Conservation (phyloP, 2,329 filamentous ascomycete genomes). For the Mariannaea sp. region DNA sequence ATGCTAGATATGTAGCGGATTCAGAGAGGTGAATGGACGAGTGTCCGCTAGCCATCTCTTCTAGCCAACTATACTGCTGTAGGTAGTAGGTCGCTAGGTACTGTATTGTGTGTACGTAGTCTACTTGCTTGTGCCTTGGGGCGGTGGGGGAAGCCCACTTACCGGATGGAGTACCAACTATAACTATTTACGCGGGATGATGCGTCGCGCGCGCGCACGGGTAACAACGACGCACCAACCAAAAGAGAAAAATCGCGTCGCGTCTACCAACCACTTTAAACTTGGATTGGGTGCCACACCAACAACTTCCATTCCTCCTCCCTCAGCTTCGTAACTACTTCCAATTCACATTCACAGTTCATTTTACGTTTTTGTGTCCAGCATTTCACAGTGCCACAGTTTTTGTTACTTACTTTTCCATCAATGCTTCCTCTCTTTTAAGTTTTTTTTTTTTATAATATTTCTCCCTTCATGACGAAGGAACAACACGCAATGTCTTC, state of each 20-base stretch:
- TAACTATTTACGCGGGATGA: conserved; percentile 31
- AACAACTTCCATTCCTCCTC: conserved; percentile 14
- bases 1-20: too few relatives aligned
- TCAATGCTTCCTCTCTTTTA: too few relatives aligned
- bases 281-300: conserved; percentile 10
- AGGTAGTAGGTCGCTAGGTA: too few relatives aligned
- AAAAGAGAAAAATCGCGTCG: conserved; percentile 37
- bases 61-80: too few relatives aligned
- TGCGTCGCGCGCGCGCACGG: conserved; percentile 34
- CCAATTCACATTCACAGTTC: too few relatives aligned
- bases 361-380: conserved; percentile 3
- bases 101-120: too few relatives aligned
- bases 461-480: too few relatives aligned
- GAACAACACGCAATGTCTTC: conserved; percentile 53
- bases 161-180: too few relatives aligned
- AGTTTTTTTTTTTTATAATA: conserved; percentile 6
- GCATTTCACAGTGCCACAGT: not conserved
- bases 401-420: not conserved
- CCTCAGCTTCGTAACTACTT: not conserved
- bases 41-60: too few relatives aligned
- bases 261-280: conserved; percentile 38
- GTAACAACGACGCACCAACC: not conserved
- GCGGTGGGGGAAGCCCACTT: too few relatives aligned
- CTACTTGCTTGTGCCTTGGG: too few relatives aligned
- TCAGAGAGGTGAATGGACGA: too few relatives aligned